Percentiles rank a stretch among this genome's conserved stretches.
phyloP scores from a whole-genome alignment of 2,329 filamentous ascomycete genomes.

The Colletotrichum sansevieriae region DNA sequence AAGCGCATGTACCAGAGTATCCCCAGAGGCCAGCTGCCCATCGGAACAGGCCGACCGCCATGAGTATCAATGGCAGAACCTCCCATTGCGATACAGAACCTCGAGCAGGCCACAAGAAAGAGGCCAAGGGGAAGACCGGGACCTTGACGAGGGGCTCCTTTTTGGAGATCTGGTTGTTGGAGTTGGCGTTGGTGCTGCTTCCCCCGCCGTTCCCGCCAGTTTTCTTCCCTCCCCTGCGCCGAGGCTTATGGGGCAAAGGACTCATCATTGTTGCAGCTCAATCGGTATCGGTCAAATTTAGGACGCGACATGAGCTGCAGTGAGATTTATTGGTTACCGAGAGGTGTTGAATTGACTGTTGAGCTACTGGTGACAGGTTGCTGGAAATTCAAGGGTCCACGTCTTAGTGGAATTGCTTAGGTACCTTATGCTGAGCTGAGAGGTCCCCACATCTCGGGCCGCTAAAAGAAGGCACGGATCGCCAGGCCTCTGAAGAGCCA shows the following conservation, averaged over 20 bases:
- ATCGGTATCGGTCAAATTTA: slow-evolving; percentile 33
- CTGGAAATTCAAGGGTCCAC: slow-evolving; percentile 39
- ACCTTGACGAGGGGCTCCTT: slow-evolving; percentile 63
- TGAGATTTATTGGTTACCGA: slow-evolving; percentile 9
- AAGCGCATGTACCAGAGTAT: slow-evolving; percentile 79
- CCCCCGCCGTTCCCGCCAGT: slow-evolving; percentile 21
- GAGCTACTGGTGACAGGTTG: slow-evolving; percentile 14
- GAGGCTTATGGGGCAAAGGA: slow-evolving; percentile 69
- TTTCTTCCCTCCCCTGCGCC: slow-evolving; percentile 68
- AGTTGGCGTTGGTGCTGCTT: slow-evolving; percentile 9
- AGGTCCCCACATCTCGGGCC: slow-evolving; percentile 38
- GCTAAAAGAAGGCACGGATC: slow-evolving; percentile 26
- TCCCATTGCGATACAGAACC: slow-evolving; percentile 92
- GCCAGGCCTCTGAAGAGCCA: background rate
- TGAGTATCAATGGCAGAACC: slow-evolving; percentile 86
- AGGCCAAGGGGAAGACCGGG: slow-evolving; percentile 89
- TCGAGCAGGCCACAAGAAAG: slow-evolving; percentile 94
- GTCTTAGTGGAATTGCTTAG: slow-evolving; percentile 13
- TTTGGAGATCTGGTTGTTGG: slow-evolving; percentile 44
- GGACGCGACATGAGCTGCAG: slow-evolving; percentile 25
- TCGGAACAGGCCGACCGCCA: slow-evolving; percentile 90
- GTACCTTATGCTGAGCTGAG: background rate
- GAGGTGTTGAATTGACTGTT: slow-evolving; percentile 11
- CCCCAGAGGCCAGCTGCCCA: slow-evolving; percentile 95
- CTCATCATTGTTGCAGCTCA: slow-evolving; percentile 61